Evolutionary conservation across 2,329 filamentous ascomycete species (phyloP).

Genomic region (Sporothrix schenckii): DNA sequence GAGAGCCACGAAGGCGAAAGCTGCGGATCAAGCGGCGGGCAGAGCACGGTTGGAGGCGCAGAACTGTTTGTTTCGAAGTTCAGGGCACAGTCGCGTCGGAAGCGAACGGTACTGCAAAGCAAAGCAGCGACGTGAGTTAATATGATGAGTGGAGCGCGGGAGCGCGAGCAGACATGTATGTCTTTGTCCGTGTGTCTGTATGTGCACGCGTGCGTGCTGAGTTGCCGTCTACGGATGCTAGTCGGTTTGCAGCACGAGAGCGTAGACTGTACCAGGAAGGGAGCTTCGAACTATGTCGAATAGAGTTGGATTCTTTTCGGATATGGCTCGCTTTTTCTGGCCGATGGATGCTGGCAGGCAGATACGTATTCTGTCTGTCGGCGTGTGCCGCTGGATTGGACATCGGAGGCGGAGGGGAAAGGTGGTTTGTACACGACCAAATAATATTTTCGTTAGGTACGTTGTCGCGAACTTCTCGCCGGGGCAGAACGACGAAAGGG

Average conservation of each 20-base stretch:
- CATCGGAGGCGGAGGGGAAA: not conserved
- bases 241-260: not conserved
- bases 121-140: not conserved
- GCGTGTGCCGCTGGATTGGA: not conserved
- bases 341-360: not conserved
- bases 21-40: not conserved
- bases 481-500: constrained; percentile 7
- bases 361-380: not conserved
- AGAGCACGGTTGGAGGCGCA: not conserved
- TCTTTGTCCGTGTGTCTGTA: not conserved
- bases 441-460: too few relatives aligned
- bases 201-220: not conserved
- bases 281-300: not conserved
- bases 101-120: not conserved
- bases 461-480: not conserved
- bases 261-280: not conserved
- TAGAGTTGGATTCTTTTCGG: not conserved
- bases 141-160: not conserved
- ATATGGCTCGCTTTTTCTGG: not conserved
- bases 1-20: not conserved
- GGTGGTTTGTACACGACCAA: not conserved
- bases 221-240: not conserved
- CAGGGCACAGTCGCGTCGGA: not conserved
- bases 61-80: not conserved
- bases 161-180: not conserved